phyloP scores from a whole-genome alignment of 345 rosid species.

The Arabis alpina region DNA sequence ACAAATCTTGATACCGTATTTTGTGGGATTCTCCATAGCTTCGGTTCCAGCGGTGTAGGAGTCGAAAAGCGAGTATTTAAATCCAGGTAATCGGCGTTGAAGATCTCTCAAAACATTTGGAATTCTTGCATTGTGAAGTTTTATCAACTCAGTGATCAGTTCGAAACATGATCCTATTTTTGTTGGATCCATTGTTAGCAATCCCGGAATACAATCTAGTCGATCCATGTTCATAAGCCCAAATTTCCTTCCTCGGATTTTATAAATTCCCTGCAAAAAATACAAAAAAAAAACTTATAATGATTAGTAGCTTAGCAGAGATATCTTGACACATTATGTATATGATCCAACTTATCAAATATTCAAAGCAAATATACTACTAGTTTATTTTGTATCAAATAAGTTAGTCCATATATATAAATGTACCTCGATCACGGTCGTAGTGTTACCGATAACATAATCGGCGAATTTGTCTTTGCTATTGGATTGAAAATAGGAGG shows the following conservation, averaged over 20 bases:
- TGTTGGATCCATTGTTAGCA: conserved; percentile 47
- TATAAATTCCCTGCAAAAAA: conserved; percentile 58
- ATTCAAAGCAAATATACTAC: not conserved
- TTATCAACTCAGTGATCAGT: conserved; percentile 45
- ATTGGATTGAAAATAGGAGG: conserved; percentile 33
- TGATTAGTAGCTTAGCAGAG: not conserved
- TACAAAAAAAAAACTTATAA: not conserved
- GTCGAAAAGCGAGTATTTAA: conserved; percentile 66
- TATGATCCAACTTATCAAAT: conserved; percentile 3
- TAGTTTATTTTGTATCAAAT: not conserved
- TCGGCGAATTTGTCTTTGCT: conserved; percentile 41
- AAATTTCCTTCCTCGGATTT: conserved; percentile 69
- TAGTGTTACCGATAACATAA: conserved; percentile 50
- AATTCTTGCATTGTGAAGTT: conserved; percentile 59
- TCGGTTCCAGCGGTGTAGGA: conserved; percentile 40
- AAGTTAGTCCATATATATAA: conserved; percentile 1
- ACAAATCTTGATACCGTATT: conserved; percentile 54
- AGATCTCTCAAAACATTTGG: conserved; percentile 45
- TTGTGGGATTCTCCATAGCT: conserved; percentile 58
- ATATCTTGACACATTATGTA: not conserved
- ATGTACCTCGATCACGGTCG: conserved; percentile 46
- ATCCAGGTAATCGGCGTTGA: conserved; percentile 51
- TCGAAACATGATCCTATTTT: conserved; percentile 55
- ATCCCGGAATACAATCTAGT: conserved; percentile 65
- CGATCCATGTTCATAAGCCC: conserved; percentile 62